phyloP scores from a whole-genome alignment of 345 rosid genomes.

The Heritiera littoralis region DNA sequence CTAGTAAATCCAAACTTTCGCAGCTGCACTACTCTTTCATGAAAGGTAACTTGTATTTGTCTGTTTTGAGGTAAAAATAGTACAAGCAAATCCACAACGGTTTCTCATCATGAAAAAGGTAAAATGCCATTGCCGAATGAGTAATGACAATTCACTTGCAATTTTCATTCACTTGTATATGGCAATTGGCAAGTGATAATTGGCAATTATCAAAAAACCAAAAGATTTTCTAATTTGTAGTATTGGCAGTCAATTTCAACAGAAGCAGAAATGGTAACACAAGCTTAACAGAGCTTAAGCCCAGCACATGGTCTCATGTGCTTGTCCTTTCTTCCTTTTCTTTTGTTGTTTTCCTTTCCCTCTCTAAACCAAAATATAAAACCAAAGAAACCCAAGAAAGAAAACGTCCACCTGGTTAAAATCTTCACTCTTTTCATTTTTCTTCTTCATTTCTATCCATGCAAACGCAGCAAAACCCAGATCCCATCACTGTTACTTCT shows the following conservation, averaged over 20 bases:
- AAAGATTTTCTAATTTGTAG: neutral
- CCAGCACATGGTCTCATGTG: slow-evolving; percentile 22
- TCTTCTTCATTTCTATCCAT: neutral
- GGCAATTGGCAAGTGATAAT: no score
- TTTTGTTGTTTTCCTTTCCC: slow-evolving; percentile 10
- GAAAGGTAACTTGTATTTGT: neutral
- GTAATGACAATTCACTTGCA: neutral
- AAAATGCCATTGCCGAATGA: neutral
- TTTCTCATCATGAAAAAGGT: neutral
- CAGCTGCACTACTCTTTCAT: neutral
- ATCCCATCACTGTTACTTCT: neutral
- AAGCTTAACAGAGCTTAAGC: neutral
- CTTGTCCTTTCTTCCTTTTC: neutral
- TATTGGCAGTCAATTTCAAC: neutral
- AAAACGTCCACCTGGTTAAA: neutral
- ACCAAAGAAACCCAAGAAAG: neutral
- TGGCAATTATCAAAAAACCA: neutral
- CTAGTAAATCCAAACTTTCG: neutral
- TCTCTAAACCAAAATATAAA: neutral
- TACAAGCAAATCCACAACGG: neutral
- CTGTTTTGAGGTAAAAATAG: neutral
- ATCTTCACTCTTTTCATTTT: neutral
- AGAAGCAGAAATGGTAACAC: neutral
- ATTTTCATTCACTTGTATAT: neutral
- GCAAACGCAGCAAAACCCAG: neutral